Percentiles rank a stretch among this genome's conserved stretches.
Conservation (phyloP, 1,139 yeast species). For the Blastobotrys persicus region DNA sequence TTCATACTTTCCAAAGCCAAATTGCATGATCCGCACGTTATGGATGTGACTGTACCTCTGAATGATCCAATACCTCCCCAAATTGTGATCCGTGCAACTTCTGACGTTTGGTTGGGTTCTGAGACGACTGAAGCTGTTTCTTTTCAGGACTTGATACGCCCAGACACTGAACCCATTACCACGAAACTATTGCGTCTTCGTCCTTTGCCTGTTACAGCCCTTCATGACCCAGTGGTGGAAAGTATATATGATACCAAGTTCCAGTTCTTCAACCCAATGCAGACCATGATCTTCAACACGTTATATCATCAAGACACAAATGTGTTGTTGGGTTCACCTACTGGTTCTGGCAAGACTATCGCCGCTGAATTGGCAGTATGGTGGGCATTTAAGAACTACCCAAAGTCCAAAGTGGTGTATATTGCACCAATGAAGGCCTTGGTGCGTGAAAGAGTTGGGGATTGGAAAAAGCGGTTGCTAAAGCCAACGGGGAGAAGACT, state of each 20-base stretch:
- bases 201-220: constrained; percentile 81
- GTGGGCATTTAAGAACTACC: constrained; percentile 84
- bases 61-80: constrained; percentile 88
- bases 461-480: constrained; percentile 77
- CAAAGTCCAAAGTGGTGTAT: constrained; percentile 83
- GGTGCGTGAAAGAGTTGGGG: constrained; percentile 94
- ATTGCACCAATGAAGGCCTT: constrained; percentile 99
- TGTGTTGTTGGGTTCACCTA: constrained; percentile 94
- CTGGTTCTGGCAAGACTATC: constrained; percentile 97
- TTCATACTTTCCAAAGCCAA: constrained; percentile 64
- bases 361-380: constrained; percentile 97
- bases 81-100: constrained; percentile 69
- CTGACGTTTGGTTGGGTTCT: constrained; percentile 89
- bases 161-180: constrained; percentile 80
- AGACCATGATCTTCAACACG: constrained; percentile 93
- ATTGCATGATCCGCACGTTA: constrained; percentile 57
- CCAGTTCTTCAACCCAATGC: constrained; percentile 95
- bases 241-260: constrained; percentile 63
- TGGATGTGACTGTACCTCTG: constrained; percentile 91
- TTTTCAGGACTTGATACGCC: constrained; percentile 85
- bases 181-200: constrained; percentile 77
- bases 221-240: constrained; percentile 68
- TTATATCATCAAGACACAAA: constrained; percentile 75
- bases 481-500: constrained; percentile 49
- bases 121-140: constrained; percentile 77